Evolutionary conservation across 805 yeast genomes (phyloP).

Genomic region (Cyberlindnera maritima): DNA sequence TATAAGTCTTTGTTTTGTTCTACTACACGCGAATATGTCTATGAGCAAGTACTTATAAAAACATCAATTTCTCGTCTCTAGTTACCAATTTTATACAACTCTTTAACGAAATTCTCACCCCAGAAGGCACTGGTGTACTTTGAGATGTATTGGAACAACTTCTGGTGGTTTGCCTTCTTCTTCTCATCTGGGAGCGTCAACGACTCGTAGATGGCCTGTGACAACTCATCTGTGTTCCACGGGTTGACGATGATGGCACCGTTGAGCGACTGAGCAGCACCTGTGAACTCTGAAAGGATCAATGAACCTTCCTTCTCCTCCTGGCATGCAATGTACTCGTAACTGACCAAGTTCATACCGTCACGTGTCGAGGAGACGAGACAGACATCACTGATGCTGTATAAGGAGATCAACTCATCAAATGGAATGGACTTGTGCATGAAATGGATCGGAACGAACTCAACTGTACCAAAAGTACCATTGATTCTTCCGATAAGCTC

Average conservation of each 20-base stretch:
- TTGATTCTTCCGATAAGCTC: constrained; percentile 96
- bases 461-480: constrained; percentile 94
- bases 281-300: constrained; percentile 92
- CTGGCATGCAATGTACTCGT: constrained; percentile 97
- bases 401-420: constrained; percentile 86
- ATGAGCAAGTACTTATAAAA: not conserved
- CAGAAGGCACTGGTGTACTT: constrained; percentile 95
- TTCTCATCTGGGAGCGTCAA: constrained; percentile 83
- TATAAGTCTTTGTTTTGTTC: no score
- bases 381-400: constrained; percentile 85
- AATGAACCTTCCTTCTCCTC: constrained; percentile 79
- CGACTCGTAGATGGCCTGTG: constrained; percentile 82
- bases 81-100: constrained; percentile 49
- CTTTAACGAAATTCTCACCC: constrained; percentile 96
- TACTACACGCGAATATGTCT: not conserved
- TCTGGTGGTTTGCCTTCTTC: constrained; percentile 72
- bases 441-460: constrained; percentile 96
- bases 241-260: constrained; percentile 95
- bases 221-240: constrained; percentile 95
- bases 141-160: constrained; percentile 80
- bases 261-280: constrained; percentile 97
- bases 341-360: constrained; percentile 96
- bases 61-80: constrained; percentile 2
- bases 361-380: constrained; percentile 93
- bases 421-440: constrained; percentile 91